Conservation (phyloP, 768 basidiomycete species). For the Serpula lacrymans region DNA sequence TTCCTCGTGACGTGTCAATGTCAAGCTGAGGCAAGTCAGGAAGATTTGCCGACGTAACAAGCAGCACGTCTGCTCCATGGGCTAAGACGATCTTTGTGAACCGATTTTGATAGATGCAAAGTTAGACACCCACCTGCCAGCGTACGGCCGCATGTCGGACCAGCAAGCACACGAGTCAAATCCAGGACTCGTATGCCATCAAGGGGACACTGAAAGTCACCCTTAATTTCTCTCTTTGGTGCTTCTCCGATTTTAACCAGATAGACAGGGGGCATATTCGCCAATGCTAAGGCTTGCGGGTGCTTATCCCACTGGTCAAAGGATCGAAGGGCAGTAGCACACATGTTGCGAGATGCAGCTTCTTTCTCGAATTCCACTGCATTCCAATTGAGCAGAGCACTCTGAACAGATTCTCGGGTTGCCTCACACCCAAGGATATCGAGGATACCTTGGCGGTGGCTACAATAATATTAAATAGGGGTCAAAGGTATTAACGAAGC, state of each 20-base stretch:
- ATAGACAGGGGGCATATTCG: conserved; percentile 38
- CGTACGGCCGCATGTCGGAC: conserved; percentile 52
- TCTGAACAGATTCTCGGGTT: conserved; percentile 35
- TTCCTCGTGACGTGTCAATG: conserved; percentile 58
- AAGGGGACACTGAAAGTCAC: conserved; percentile 30
- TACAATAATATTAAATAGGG: conserved; percentile 14
- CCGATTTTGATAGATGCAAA: background rate
- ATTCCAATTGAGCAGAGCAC: conserved; percentile 39
- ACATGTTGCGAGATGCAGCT: conserved; percentile 43
- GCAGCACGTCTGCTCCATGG: conserved; percentile 56
- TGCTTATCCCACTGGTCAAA: conserved; percentile 49
- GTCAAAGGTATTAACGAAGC: background rate
- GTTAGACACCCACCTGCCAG: conserved; percentile 44
- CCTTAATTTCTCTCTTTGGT: conserved; percentile 26
- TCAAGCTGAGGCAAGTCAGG: conserved; percentile 51
- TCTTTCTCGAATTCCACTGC: conserved; percentile 45
- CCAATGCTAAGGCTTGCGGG: conserved; percentile 42
- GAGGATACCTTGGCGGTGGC: conserved; percentile 51
- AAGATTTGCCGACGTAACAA: conserved; percentile 52
- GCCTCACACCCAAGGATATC: conserved; percentile 36
- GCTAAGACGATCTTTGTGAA: conserved; percentile 24
- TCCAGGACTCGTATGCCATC: conserved; percentile 55
- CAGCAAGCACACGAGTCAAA: conserved; percentile 56
- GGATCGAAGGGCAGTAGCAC: conserved; percentile 47
- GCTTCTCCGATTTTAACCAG: conserved; percentile 48